A percentile compares a stretch with the other conserved stretches of the same genome.
Evolutionary conservation across 768 basidiomycete species (phyloP).

Genomic region (Mrakia blollopis): DNA sequence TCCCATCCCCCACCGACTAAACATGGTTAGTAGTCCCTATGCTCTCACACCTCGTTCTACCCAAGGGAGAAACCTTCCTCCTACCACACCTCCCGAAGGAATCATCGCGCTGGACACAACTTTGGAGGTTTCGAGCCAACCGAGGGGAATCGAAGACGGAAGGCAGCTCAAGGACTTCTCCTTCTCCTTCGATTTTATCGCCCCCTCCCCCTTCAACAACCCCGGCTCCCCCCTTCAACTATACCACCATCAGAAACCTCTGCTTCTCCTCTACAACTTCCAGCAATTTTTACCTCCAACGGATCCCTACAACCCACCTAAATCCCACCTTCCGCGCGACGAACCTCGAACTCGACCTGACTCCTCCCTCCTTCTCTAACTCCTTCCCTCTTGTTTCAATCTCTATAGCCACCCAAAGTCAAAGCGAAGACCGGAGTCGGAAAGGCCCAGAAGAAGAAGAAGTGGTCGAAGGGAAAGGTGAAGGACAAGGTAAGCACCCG

Average conservation of each 20-base stretch:
- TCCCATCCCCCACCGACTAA: no score
- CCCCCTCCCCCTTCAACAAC: not conserved
- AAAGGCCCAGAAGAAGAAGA: constrained; percentile 98
- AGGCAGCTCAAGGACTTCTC: not conserved
- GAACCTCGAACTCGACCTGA: not conserved
- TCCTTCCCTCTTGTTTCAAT: not conserved
- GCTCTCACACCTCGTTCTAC: no score
- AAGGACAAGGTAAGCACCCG: constrained; percentile 72
- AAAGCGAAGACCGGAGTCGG: constrained; percentile 52
- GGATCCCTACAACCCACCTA: not conserved
- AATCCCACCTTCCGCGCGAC: not conserved
- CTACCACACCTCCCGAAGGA: no score
- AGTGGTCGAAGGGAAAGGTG: constrained; percentile 99
- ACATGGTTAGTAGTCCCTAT: no score
- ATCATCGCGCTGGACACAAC: no score
- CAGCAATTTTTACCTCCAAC: not conserved
- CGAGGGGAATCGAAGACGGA: no score
- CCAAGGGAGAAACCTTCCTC: no score
- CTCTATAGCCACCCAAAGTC: constrained; percentile 31
- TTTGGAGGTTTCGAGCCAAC: no score
- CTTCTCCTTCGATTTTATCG: not conserved
- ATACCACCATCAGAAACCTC: not conserved
- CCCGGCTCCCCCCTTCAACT: not conserved
- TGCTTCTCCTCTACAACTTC: not conserved
- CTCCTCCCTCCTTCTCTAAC: not conserved